These are phyloP conservation scores for Biscogniauxia marginata DNA, from an alignment of 2,329 filamentous ascomycete genomes.

Conservation along the genomic window DNA sequence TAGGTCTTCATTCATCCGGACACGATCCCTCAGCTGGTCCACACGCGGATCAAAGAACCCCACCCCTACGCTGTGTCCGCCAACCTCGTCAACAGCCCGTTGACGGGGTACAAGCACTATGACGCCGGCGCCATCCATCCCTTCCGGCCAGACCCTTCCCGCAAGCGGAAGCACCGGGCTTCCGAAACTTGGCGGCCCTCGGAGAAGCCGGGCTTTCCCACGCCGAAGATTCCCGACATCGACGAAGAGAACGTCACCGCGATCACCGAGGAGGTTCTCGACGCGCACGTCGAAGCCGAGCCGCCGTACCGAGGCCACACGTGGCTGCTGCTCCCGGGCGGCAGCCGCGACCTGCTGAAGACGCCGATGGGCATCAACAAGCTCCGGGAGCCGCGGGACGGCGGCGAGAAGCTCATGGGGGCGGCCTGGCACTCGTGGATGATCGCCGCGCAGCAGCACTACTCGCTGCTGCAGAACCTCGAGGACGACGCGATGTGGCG, in stretches of 20 bases:
- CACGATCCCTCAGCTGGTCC: slow-evolving; percentile 52
- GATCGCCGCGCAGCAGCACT: slow-evolving; percentile 47
- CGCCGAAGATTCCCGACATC: slow-evolving; percentile 19
- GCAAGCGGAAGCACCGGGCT: slow-evolving; percentile 23
- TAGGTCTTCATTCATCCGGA: slow-evolving; percentile 32
- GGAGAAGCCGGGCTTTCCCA: slow-evolving; percentile 20
- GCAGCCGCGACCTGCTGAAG: slow-evolving; percentile 38
- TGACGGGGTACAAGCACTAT: slow-evolving; percentile 53
- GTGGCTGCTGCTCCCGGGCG: slow-evolving; percentile 47
- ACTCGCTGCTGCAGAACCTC: slow-evolving; percentile 49
- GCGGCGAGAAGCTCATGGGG: slow-evolving; percentile 31
- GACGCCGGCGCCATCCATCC: slow-evolving; percentile 51
- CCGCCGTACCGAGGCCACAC: slow-evolving; percentile 44
- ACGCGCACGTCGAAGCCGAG: slow-evolving; percentile 30
- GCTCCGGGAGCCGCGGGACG: slow-evolving; percentile 20
- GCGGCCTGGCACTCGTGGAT: slow-evolving; percentile 48
- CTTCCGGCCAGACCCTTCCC: slow-evolving; percentile 49
- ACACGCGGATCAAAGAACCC: slow-evolving; percentile 50
- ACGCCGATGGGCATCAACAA: slow-evolving; percentile 46
- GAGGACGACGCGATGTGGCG: slow-evolving; percentile 42
- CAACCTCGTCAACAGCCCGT: slow-evolving; percentile 56
- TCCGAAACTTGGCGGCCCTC: slow-evolving; percentile 41
- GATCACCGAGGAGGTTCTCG: slow-evolving; percentile 15
- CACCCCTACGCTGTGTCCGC: slow-evolving; percentile 52
- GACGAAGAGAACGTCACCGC: slow-evolving; percentile 4